phyloP scores from a whole-genome alignment of 768 basidiomycete genomes.

The Leucosporidium creatinivorum region DNA sequence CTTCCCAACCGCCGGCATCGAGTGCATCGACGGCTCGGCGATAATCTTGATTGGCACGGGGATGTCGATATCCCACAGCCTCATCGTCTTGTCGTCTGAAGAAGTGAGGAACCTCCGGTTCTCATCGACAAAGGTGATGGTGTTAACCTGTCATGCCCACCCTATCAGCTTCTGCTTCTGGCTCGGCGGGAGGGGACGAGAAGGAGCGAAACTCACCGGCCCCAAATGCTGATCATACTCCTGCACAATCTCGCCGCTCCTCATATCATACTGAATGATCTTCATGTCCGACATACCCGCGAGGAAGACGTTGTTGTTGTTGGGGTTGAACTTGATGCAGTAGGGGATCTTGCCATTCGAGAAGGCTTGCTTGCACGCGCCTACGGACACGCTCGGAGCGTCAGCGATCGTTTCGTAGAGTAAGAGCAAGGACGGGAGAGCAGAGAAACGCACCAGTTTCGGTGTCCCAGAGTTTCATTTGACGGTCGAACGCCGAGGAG shows the following conservation, averaged over 20 bases:
- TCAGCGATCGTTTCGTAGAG: too few relatives aligned
- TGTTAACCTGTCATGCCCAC: conserved; percentile 49
- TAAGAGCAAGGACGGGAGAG: background rate
- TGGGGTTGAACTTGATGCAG: conserved; percentile 90
- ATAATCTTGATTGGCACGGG: conserved; percentile 99
- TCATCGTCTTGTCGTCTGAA: conserved; percentile 97
- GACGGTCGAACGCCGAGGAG: conserved; percentile 88
- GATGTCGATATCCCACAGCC: conserved; percentile 97
- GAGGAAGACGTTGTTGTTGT: conserved; percentile 91
- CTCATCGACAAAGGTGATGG: conserved; percentile 97
- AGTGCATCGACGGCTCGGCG: conserved; percentile 98
- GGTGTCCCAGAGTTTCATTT: conserved; percentile 99
- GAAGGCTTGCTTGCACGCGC: conserved; percentile 92
- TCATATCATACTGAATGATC: conserved; percentile 95
- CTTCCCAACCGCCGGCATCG: conserved; percentile 94
- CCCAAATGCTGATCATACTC: conserved; percentile 99
- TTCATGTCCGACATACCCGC: conserved; percentile 99
- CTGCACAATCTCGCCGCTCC: conserved; percentile 88
- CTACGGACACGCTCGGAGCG: too few relatives aligned
- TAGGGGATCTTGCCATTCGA: conserved; percentile 97
- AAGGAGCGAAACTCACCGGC: conserved; percentile 53
- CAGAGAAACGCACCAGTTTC: conserved; percentile 58
- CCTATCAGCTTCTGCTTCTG: too few relatives aligned
- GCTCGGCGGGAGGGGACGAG: background rate
- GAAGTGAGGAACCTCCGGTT: conserved; percentile 96